Base-by-base conservation (phyloP, 1,284 basidiomycete genomes). In the Cutaneotrichosporon sp. region DNA sequence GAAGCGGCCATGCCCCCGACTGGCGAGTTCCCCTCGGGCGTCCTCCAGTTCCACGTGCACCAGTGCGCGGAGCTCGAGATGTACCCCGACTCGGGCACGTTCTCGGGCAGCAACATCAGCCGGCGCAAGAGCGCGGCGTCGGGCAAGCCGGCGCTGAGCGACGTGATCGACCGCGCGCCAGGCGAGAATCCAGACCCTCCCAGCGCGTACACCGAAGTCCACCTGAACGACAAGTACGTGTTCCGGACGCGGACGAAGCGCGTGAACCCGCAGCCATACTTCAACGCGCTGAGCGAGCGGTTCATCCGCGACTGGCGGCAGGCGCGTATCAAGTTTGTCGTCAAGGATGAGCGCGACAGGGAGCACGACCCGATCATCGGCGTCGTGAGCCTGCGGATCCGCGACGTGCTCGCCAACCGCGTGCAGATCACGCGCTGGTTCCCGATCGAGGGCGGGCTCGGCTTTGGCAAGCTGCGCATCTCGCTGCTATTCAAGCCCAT, bases 241-340 rank as follows among this genome's bases (percentile, higher is more conserved):
- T 82, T 79, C 60, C 71, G 78, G 10, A 80, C 81, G 0, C 65
- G 82, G 8, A 80, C 80, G 16, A 82, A 83, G 59, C 75, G 78
- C 59, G 67, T 79, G 56, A 80, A 75, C 42, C 72, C 76, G 2
- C 63, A 78, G 45, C 82, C 81, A 3, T 82, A 82, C 67, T 81
- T 78, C 70, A 81, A 83, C 62, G 81, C 81, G 2, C 71, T 78
- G n/a, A 78, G 79, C 47, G 82, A 83, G 66, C 66, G 81, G 24
- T 82, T 81, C 57, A 67, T 82, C n/a, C 64, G 80, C 22, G 81
- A 83, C 70, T 82, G 81, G 81, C 72, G 73, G 10, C 67, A 74
- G 33, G 77, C 78, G n/a, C 73, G 75, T 53, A 68, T 83, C 54
- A 72, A 75, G 27, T 73, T 83, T 56, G 81, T 82, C 0, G 72